Base-by-base conservation (phyloP, 805 yeast species). In the Yarrowia sp. region DNA sequence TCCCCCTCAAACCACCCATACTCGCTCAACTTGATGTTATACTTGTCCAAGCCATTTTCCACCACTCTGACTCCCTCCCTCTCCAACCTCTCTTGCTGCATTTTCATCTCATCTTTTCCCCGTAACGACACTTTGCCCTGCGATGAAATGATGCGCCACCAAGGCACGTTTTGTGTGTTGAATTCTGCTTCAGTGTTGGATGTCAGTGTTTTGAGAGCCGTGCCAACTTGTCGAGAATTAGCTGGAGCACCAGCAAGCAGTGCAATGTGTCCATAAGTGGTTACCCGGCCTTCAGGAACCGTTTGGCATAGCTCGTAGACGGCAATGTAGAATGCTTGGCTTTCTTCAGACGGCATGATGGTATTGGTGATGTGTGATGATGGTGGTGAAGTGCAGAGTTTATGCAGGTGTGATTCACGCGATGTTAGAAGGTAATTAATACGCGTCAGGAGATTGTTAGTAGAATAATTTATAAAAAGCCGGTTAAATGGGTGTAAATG, bases 141-240 rank as follows among this genome's bases (percentile, higher is more conserved):
- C n/a, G 88, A 78, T 28, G 82, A 80, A 9, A 89, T 77, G 1
- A 89, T 89, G 39, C 96, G 75, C 93, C 93, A 89, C 96, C 96
- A 89, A 4, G 93, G 93, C 13, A 88, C 81, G 9, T 76, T 76
- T 1, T 69, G 73, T 9, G 70, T 60, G 64, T 76, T 74, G 68
- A 74, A 75, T 38, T 68, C 69, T 7, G 66, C 67, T 1, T 28
- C 17, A 1, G 47, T 4, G 28, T n/a, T 39, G 17, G 31, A 2
- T 18, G 80, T 79, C 13, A 84, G 77, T 53, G 82, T 77, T 73
- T 89, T 89, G 66, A 89, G 75, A 0, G 92, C 83, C 36, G 82
- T 81, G 0, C 96, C 96, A 0, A 89, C 95, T 66, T 84, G 91
- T 6, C 96, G 78, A 0, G 95, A 80, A 68, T 88, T 86, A 58